Evolutionary conservation across 345 rosid genomes (phyloP).

Genomic region (Angophora floribunda): DNA sequence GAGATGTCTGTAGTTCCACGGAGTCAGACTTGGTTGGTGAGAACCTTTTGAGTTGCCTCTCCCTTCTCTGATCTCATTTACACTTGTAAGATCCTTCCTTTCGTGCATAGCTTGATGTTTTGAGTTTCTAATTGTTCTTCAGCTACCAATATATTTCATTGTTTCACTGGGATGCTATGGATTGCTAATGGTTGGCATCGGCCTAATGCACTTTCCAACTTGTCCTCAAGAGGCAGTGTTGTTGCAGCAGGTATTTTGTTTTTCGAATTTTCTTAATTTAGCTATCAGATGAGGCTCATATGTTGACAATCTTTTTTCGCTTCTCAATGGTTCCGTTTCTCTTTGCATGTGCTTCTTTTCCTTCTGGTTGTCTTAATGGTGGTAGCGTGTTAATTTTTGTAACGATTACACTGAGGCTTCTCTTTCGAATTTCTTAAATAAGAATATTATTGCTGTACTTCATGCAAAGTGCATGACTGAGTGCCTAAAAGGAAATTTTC

Average conservation of each 20-base stretch:
- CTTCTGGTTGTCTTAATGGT: background rate
- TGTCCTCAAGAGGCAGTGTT: constrained; percentile 35
- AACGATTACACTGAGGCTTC: background rate
- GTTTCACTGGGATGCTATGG: constrained; percentile 40
- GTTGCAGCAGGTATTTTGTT: constrained; percentile 25
- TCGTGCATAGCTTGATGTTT: background rate
- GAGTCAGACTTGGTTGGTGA: constrained; percentile 42
- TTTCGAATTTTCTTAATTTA: background rate
- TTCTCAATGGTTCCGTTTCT: background rate
- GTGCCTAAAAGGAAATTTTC: background rate
- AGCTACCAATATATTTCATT: constrained; percentile 31
- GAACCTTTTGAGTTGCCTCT: background rate
- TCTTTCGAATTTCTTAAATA: background rate
- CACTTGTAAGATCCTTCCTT: background rate
- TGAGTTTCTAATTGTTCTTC: background rate
- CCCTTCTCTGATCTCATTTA: background rate
- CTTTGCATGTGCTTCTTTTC: background rate
- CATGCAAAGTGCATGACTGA: background rate
- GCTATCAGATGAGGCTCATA: background rate
- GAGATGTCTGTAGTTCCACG: constrained; percentile 32
- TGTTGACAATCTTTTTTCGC: background rate
- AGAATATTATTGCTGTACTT: background rate
- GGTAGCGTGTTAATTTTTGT: background rate
- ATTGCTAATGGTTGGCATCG: constrained; percentile 41
- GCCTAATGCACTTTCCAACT: constrained; percentile 32